Evolutionary conservation across 208 protist species (phyloP).

Genomic region (Porcisia deanei): DNA sequence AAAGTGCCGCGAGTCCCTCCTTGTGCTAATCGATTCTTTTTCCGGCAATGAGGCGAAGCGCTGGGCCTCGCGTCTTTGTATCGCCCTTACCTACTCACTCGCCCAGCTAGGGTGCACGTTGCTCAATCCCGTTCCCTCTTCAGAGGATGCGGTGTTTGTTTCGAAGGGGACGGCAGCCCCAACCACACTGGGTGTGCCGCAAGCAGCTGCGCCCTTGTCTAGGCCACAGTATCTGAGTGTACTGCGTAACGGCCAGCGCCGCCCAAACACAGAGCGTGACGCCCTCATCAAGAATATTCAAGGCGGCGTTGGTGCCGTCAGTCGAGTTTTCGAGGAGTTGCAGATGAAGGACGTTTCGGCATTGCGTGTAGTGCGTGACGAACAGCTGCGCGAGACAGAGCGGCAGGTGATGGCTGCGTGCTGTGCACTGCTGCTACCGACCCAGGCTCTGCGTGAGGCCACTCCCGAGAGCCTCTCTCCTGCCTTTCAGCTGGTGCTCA

Average conservation of each 20-base stretch:
- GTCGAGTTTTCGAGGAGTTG: constrained; percentile 70
- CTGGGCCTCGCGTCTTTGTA: constrained; percentile 60
- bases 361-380: constrained; percentile 75
- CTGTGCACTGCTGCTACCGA: constrained; percentile 74
- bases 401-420: constrained; percentile 83
- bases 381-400: constrained; percentile 67
- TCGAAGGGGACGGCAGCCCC: not conserved
- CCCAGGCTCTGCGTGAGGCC: constrained; percentile 46
- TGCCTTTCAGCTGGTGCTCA: constrained; percentile 67
- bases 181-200: constrained; percentile 7
- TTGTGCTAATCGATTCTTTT: constrained; percentile 47
- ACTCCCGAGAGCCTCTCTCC: constrained; percentile 47
- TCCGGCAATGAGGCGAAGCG: constrained; percentile 16
- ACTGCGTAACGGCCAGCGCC: constrained; percentile 64
- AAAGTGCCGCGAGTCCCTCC: constrained; percentile 67
- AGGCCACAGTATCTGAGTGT: constrained; percentile 47
- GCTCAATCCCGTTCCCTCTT: constrained; percentile 28
- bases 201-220: not conserved
- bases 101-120: constrained; percentile 75
- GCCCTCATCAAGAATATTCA: constrained; percentile 84
- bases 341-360: constrained; percentile 66
- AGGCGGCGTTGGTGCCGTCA: constrained; percentile 72
- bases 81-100: constrained; percentile 75
- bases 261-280: constrained; percentile 71
- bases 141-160: constrained; percentile 7